These are phyloP conservation scores for Ogataea allantospora DNA, from an alignment of 805 yeast genomes.

Conservation along the genomic window DNA sequence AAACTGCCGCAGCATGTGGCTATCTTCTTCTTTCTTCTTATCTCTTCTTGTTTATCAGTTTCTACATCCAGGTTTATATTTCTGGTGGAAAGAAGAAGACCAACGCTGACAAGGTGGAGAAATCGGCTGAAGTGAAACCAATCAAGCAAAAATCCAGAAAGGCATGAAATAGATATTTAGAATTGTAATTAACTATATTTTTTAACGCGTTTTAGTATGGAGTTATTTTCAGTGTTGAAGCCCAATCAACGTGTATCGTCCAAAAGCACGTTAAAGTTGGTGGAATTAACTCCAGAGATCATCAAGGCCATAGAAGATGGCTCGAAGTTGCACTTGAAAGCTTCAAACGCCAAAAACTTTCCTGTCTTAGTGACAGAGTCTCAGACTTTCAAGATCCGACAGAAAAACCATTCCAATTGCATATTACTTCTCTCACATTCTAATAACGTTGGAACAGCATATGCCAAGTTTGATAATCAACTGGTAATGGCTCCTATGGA, in stretches of 20 bases:
- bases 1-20: conserved; percentile 90
- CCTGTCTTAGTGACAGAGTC: conserved; percentile 61
- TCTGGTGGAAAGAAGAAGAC: conserved; percentile 32
- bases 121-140: conserved; percentile 17
- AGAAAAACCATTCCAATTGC: conserved; percentile 85
- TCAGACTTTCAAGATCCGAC: conserved; percentile 64
- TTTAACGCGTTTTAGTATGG: conserved; percentile 21
- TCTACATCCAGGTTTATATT: conserved; percentile 85
- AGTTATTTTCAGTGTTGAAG: conserved; percentile 26
- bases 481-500: conserved; percentile 12
- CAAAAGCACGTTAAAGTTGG: conserved; percentile 39
- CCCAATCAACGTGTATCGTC: conserved; percentile 21
- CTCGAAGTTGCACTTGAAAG: conserved; percentile 21
- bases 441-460: conserved; percentile 4
- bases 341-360: conserved; percentile 21
- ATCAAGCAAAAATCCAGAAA: conserved; percentile 31
- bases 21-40: conserved; percentile 85
- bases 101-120: conserved; percentile 15
- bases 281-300: conserved; percentile 54
- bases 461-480: conserved; percentile 16
- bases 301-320: conserved; percentile 35
- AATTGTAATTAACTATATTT: not conserved
- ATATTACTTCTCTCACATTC: conserved; percentile 48
- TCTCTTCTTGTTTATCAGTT: conserved; percentile 84
- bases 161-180: conserved; percentile 20